Percentiles rank a stretch among this genome's conserved stretches.
These are phyloP conservation scores for Aspergillus sp. DNA, from an alignment of 2,329 filamentous ascomycete species.

Conservation along the genomic window DNA sequence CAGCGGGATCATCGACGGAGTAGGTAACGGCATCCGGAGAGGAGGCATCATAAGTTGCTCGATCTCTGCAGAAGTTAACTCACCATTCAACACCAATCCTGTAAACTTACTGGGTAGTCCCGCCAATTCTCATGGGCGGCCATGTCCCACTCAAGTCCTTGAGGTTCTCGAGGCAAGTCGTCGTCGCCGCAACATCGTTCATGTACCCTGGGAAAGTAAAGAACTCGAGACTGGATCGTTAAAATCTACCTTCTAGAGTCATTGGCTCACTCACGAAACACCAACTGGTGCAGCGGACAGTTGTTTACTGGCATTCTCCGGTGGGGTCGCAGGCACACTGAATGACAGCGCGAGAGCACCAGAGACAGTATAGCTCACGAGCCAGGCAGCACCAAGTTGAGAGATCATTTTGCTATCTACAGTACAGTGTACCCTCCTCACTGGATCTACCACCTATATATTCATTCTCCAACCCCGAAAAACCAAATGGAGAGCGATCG, in stretches of 20 bases:
- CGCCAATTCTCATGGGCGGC: conserved; percentile 59
- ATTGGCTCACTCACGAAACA: conserved; percentile 41
- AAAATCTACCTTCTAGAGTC: background rate
- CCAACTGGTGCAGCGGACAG: conserved; percentile 47
- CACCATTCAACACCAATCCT: rapidly evolving
- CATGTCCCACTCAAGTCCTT: conserved; percentile 51
- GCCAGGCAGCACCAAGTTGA: background rate
- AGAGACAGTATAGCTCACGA: background rate
- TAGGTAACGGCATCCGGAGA: conserved; percentile 52
- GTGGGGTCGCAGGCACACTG: conserved; percentile 35
- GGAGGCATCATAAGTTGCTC: conserved; percentile 52
- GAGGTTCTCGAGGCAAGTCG: conserved; percentile 54
- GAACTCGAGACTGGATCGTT: conserved; percentile 51
- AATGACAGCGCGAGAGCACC: conserved; percentile 27
- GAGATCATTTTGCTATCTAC: background rate
- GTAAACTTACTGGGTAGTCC: conserved; percentile 51
- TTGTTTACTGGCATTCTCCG: conserved; percentile 29
- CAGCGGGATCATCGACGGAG: conserved; percentile 47
- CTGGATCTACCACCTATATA: background rate
- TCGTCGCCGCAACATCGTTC: conserved; percentile 52
- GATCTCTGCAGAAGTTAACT: conserved; percentile 40
- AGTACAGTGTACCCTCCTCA: background rate
- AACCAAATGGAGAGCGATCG: background rate
- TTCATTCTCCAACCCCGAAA: too few relatives aligned
- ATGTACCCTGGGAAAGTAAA: conserved; percentile 59